These are phyloP conservation scores for Neopestalotiopsis clavispora DNA, from an alignment of 2,329 filamentous ascomycete species.

Conservation along the genomic window DNA sequence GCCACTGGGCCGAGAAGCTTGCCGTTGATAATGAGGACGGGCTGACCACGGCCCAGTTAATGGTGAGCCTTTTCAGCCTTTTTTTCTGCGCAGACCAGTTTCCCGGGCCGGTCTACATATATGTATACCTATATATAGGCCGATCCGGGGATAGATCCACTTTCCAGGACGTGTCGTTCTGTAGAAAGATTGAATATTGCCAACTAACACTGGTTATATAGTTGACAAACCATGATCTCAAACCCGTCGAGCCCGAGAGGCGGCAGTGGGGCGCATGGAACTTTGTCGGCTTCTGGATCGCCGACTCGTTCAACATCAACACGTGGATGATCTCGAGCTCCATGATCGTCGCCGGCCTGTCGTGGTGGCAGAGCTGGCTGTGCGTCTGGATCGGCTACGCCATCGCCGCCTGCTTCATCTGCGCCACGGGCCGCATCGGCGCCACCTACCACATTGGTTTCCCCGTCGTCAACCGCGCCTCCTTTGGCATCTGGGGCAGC, in stretches of 20 bases:
- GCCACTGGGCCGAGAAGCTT: conserved; percentile 60
- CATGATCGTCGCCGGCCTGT: conserved; percentile 77
- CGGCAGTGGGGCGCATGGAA: conserved; percentile 88
- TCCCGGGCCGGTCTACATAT: neutral
- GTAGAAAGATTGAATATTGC: neutral
- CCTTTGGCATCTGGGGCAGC: conserved; percentile 88
- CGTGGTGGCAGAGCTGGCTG: conserved; percentile 93
- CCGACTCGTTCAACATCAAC: conserved; percentile 87
- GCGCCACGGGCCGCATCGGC: conserved; percentile 80
- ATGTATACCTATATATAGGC: neutral
- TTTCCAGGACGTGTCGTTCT: neutral
- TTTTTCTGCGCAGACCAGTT: neutral
- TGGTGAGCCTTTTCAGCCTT: conserved; percentile 53
- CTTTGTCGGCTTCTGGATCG: conserved; percentile 87
- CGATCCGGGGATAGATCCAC: conserved; percentile 1
- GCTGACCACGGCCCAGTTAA: conserved; percentile 77
- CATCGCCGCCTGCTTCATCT: conserved; percentile 77
- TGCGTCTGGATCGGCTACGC: conserved; percentile 87
- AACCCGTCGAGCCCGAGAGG: conserved; percentile 77
- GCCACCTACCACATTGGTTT: conserved; percentile 90
- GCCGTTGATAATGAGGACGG: conserved; percentile 78
- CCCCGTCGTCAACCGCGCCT: conserved; percentile 77
- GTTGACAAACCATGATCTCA: conserved; percentile 84
- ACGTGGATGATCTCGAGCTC: conserved; percentile 93
- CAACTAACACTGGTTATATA: conserved; percentile 29